phyloP scores from a whole-genome alignment of 345 rosid species.

The Lenwebbia sp. region DNA sequence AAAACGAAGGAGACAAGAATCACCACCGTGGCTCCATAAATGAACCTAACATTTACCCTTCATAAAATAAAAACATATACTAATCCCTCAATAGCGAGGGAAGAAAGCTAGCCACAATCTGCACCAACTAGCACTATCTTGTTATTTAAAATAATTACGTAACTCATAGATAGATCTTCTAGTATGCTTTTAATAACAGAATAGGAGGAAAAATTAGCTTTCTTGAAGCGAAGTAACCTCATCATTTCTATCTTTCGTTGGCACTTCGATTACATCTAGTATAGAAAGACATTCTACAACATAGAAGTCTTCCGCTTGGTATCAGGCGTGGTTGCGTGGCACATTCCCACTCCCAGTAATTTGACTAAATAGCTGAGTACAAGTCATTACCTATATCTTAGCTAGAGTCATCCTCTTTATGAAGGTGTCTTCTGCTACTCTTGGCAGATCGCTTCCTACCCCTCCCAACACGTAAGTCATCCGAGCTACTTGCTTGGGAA shows the following conservation, averaged over 20 bases:
- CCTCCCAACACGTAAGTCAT: slow-evolving; percentile 51
- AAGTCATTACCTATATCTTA: not conserved
- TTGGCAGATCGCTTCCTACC: slow-evolving; percentile 37
- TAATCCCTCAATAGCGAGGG: not conserved
- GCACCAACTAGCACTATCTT: not conserved
- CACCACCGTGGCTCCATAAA: not conserved
- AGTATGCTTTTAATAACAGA: not conserved
- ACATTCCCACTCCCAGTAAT: not conserved
- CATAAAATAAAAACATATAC: not conserved
- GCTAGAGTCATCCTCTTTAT: slow-evolving; percentile 14
- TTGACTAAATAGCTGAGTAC: not conserved
- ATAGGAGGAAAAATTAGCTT: not conserved
- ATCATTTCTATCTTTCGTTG: not conserved
- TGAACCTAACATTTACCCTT: not conserved
- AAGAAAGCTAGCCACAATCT: not conserved
- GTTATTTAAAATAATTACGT: not conserved
- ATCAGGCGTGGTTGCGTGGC: not conserved
- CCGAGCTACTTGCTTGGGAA: slow-evolving; percentile 31
- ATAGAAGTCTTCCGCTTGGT: not conserved
- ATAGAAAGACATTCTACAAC: not conserved
- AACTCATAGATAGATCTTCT: not conserved
- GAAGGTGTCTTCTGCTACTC: slow-evolving; percentile 52
- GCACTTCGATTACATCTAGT: not conserved
- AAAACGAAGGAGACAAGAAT: not conserved
- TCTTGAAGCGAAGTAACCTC: not conserved